A percentile compares a stretch with the other conserved stretches of the same genome.
phyloP scores from a whole-genome alignment of 192 early-diverging fungal species.

The Fimicolochytrium jonesii region DNA sequence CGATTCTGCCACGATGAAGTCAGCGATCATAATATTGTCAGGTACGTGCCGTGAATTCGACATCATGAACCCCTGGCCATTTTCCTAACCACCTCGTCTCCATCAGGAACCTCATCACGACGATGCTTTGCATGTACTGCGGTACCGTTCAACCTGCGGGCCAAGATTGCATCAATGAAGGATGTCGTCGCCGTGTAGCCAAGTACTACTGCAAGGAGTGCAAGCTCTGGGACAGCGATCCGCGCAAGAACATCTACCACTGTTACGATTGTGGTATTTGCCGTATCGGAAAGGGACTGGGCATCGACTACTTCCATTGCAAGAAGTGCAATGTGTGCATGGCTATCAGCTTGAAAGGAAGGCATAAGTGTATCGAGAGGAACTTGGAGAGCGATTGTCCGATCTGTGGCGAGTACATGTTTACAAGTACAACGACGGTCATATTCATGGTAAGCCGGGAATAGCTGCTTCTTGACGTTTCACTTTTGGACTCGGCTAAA shows the following conservation, averaged over 20 bases:
- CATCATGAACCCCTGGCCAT: too few relatives aligned
- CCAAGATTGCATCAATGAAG: slow-evolving; percentile 62
- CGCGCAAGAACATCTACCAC: slow-evolving; percentile 84
- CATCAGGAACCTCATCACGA: slow-evolving; percentile 56
- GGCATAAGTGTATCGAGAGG: slow-evolving; percentile 89
- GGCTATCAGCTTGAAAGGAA: slow-evolving; percentile 62
- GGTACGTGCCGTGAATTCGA: slow-evolving; percentile 48
- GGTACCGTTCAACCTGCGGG: slow-evolving; percentile 71
- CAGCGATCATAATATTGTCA: slow-evolving; percentile 60
- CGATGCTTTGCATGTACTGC: slow-evolving; percentile 97
- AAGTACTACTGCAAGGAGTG: slow-evolving; percentile 88
- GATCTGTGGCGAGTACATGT: slow-evolving; percentile 95
- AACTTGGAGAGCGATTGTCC: slow-evolving; percentile 91
- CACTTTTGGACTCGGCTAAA: background rate
- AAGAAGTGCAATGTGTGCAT: slow-evolving; percentile 90
- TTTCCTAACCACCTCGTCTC: background rate
- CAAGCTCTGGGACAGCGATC: slow-evolving; percentile 88
- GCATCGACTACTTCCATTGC: slow-evolving; percentile 89
- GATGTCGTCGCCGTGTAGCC: slow-evolving; percentile 63
- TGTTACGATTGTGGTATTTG: slow-evolving; percentile 94
- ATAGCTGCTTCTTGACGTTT: background rate
- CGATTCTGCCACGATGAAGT: slow-evolving; percentile 77
- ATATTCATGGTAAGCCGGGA: slow-evolving; percentile 69
- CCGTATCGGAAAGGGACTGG: slow-evolving; percentile 77
- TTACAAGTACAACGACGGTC: slow-evolving; percentile 75